Conservation (phyloP, 768 basidiomycete genomes). For the Sutorius australiensis region DNA sequence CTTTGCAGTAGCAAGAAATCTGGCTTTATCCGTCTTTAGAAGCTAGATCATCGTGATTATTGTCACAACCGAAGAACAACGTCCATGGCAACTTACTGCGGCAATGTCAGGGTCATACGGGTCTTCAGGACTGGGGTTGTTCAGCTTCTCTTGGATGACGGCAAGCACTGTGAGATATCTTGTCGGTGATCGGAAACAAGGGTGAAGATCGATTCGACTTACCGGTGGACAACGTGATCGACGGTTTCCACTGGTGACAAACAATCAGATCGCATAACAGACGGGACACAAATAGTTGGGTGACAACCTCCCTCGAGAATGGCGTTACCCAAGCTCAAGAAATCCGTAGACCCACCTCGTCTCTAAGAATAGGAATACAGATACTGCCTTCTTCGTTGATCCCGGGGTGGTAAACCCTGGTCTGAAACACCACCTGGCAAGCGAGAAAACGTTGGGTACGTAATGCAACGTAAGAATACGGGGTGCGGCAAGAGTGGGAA, state of each 20-base stretch:
- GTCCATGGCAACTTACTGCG: constrained; percentile 47
- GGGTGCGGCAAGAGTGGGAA: not conserved
- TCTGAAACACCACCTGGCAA: constrained; percentile 71
- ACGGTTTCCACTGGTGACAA: constrained; percentile 73
- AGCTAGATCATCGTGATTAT: constrained; percentile 39
- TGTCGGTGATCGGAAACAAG: constrained; percentile 6
- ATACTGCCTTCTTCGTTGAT: constrained; percentile 87
- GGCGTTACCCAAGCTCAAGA: not conserved
- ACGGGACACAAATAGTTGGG: not conserved
- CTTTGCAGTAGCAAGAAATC: constrained; percentile 73
- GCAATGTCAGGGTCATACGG: constrained; percentile 88
- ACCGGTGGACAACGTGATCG: constrained; percentile 71
- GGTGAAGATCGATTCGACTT: constrained; percentile 14
- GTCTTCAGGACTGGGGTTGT: constrained; percentile 85
- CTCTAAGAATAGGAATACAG: constrained; percentile 78
- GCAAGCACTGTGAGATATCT: constrained; percentile 51
- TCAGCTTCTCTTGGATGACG: constrained; percentile 79
- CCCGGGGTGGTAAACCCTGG: constrained; percentile 88
- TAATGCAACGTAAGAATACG: constrained; percentile 8
- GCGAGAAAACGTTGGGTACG: constrained; percentile 14
- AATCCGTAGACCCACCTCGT: constrained; percentile 54
- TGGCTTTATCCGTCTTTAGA: constrained; percentile 71
- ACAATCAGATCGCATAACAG: constrained; percentile 1
- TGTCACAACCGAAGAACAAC: not conserved
- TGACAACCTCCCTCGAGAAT: constrained; percentile 2